Evolutionary conservation across 148 eudicot species (phyloP).

Genomic region (Pharnaceum exiguum): DNA sequence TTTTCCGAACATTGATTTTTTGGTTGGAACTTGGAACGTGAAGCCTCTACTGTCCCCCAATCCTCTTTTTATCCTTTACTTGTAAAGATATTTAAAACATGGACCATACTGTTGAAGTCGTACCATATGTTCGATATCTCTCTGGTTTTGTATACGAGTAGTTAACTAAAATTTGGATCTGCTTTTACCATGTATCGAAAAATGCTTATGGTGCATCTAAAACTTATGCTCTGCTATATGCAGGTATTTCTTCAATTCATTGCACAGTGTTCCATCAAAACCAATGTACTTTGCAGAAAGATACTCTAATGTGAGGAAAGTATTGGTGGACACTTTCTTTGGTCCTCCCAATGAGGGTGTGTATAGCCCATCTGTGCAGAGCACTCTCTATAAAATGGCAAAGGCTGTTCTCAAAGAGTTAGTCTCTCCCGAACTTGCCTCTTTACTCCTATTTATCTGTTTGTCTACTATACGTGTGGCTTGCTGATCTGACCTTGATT

Average conservation of each 20-base stretch:
- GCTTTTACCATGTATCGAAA: not conserved
- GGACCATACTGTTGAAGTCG: too few relatives aligned
- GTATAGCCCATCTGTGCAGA: conserved; percentile 95
- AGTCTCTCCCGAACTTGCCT: conserved; percentile 16
- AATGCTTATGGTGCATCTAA: not conserved
- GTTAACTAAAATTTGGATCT: too few relatives aligned
- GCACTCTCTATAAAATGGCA: conserved; percentile 87
- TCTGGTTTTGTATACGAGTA: too few relatives aligned
- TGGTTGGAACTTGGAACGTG: too few relatives aligned
- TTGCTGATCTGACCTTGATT: not conserved
- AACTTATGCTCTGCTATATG: not conserved
- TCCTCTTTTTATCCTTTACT: too few relatives aligned
- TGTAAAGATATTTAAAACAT: too few relatives aligned
- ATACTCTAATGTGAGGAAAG: conserved; percentile 60
- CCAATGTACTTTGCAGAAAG: conserved; percentile 60
- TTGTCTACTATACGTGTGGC: not conserved
- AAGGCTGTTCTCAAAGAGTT: conserved; percentile 82
- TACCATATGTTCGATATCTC: too few relatives aligned
- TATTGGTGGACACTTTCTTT: conserved; percentile 66
- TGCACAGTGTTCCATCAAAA: conserved; percentile 46
- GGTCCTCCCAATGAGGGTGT: conserved; percentile 82
- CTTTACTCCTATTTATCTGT: conserved; percentile 16
- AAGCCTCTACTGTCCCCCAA: too few relatives aligned
- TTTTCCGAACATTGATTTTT: too few relatives aligned
- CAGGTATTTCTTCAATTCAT: conserved; percentile 71